Base-by-base conservation (phyloP, 2,329 filamentous ascomycete species). In the Dothistroma septosporum region DNA sequence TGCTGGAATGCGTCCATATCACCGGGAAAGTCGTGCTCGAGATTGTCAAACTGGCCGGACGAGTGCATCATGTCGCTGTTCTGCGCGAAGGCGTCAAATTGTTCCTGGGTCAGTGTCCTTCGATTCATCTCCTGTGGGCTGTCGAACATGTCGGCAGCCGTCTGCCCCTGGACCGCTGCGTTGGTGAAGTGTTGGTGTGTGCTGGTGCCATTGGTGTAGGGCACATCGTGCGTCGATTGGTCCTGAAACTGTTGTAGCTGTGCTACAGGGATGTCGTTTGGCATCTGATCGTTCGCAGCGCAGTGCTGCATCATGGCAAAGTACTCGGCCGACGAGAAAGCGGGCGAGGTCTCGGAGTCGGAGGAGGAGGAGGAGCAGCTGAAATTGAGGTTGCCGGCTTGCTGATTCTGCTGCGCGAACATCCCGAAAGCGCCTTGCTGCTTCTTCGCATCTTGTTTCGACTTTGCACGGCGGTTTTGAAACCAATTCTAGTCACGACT, bases 391-490 rank as follows among this genome's bases (percentile, higher is more conserved):
- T 61, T 56, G 48, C 44, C 49, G 53, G 54, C 28, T 32, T 57
- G 44, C 14, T 66, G 65, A 22, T 58, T 59, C 6, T 58, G 32
- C 24, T 63, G 60, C 21, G 55, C 52, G 53, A 64, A 65, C 52
- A 74, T 55, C 49, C 70, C 68, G 57, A 61, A 65, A 11, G 69
- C 63, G 61, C 70, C 69, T 19, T 67, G 65, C 58, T 74, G 70
- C 69, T 82, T 82, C 73, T 81, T 81, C 54, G 75, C 70, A 68
- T 82, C 80, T 65, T 82, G 80, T 73, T 82, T 82, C 50, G 80
- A 78, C 65, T 82, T 82, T 57, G 80, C 80, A 62, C 80, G 69
- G 53, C 80, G 77, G 67, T 82, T 82, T 69, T 82, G 80, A 66
- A 82, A 82, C 80, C 80, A 82, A 67, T 82, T 82, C 79, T 82